phyloP scores from a whole-genome alignment of 2,329 filamentous ascomycete species.

The Coniochaeta pulveracea region DNA sequence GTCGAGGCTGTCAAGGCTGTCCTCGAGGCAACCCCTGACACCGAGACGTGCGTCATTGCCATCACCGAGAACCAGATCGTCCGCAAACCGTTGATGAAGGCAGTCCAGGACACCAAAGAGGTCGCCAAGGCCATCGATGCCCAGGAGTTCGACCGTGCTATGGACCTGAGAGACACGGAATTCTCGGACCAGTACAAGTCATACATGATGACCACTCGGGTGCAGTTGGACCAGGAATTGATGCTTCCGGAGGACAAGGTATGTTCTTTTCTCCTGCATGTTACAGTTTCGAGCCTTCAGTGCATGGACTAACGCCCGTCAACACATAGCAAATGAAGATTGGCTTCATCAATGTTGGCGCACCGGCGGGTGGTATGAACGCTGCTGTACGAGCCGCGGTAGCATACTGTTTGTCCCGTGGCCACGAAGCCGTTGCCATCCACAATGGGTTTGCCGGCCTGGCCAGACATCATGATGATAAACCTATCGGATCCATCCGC shows the following conservation, averaged over 20 bases:
- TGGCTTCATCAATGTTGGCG: constrained; percentile 93
- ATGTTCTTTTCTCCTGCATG: constrained; percentile 18
- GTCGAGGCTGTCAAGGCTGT: constrained; percentile 91
- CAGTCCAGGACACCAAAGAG: constrained; percentile 75
- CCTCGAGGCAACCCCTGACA: constrained; percentile 77
- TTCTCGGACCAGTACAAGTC: constrained; percentile 88
- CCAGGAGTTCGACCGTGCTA: constrained; percentile 79
- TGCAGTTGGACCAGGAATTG: constrained; percentile 56
- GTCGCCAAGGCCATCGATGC: constrained; percentile 72
- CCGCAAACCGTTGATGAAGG: constrained; percentile 77
- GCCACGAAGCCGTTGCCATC: constrained; percentile 86
- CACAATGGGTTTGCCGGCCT: constrained; percentile 96
- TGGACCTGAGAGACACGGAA: constrained; percentile 81
- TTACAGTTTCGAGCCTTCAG: background rate
- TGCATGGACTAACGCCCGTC: constrained; percentile 15
- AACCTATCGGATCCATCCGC: constrained; percentile 71
- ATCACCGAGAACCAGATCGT: constrained; percentile 98
- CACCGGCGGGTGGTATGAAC: constrained; percentile 96
- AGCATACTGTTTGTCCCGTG: constrained; percentile 80
- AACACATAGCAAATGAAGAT: constrained; percentile 66
- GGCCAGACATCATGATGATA: constrained; percentile 77
- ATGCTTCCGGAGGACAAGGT: constrained; percentile 62
- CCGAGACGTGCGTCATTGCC: constrained; percentile 87
- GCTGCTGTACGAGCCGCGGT: constrained; percentile 88
- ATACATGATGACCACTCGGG: constrained; percentile 83